Percentiles rank a stretch among this genome's conserved stretches.
Conservation (phyloP, 345 rosid species). For the Physaria fendleri region DNA sequence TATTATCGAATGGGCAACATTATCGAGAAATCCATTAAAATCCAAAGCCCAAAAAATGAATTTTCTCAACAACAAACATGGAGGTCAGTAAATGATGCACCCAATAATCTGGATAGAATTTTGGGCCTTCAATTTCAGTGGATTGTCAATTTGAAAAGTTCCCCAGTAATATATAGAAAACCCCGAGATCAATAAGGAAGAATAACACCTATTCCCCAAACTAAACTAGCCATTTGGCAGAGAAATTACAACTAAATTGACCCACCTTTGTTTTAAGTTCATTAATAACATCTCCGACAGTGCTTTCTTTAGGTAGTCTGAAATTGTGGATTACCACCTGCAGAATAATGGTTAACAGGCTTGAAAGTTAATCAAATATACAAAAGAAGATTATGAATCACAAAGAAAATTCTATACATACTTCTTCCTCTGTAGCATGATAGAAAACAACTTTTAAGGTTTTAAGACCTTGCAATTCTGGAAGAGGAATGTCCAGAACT, state of each 20-base stretch:
- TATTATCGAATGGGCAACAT: not conserved
- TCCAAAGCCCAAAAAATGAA: not conserved
- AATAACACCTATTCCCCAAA: not conserved
- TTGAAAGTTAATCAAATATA: conserved; percentile 1
- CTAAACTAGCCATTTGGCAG: conserved; percentile 5
- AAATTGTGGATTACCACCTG: conserved; percentile 83
- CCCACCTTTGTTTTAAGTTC: conserved; percentile 83
- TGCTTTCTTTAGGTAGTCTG: conserved; percentile 87
- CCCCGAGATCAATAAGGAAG: conserved; percentile 1
- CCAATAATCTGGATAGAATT: not conserved
- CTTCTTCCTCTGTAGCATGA: conserved; percentile 79
- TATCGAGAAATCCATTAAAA: not conserved
- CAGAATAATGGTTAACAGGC: conserved; percentile 17
- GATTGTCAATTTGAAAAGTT: not conserved
- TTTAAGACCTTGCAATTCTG: conserved; percentile 86
- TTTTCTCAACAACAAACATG: not conserved
- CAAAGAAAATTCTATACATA: conserved; percentile 29
- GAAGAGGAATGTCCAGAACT: conserved; percentile 93
- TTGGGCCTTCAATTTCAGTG: conserved; percentile 2
- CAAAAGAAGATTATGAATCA: not conserved
- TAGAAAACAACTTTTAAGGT: conserved; percentile 83
- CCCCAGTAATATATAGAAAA: not conserved
- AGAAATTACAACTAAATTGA: not conserved
- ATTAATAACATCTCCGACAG: conserved; percentile 85
- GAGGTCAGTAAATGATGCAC: conserved; percentile 4